Conservation (phyloP, 192 early-diverging fungal genomes). For the Phycomyces blakesleeanus region DNA sequence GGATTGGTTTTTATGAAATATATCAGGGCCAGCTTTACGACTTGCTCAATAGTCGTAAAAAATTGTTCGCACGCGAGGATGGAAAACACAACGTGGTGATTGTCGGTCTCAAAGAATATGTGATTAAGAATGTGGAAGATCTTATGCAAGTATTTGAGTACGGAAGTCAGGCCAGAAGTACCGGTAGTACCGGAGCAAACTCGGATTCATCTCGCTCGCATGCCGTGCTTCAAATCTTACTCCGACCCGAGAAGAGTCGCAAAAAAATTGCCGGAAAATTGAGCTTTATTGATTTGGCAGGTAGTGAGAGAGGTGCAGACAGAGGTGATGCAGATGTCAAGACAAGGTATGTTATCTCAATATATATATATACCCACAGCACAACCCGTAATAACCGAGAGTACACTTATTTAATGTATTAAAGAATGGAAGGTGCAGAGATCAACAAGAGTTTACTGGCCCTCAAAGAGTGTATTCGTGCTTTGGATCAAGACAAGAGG, state of each 20-base stretch:
- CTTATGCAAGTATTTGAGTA: slow-evolving; percentile 94
- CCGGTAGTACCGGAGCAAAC: slow-evolving; percentile 95
- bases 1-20: slow-evolving; percentile 95
- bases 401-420: too few species aligned
- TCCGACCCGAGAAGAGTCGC: slow-evolving; percentile 65
- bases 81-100: slow-evolving; percentile 94
- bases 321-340: slow-evolving; percentile 90
- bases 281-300: slow-evolving; percentile 97
- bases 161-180: slow-evolving; percentile 85
- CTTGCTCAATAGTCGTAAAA: slow-evolving; percentile 86
- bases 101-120: slow-evolving; percentile 80
- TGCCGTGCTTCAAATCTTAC: slow-evolving; percentile 90
- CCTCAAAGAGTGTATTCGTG: slow-evolving; percentile 97
- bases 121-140: slow-evolving; percentile 78
- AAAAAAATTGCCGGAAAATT: slow-evolving; percentile 77
- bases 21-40: slow-evolving; percentile 97
- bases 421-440: slow-evolving; percentile 94
- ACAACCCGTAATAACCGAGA: too few species aligned
- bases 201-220: slow-evolving; percentile 97
- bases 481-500: slow-evolving; percentile 89
- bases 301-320: slow-evolving; percentile 96
- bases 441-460: slow-evolving; percentile 99
- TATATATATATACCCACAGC: neutral
- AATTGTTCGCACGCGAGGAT: slow-evolving; percentile 93
- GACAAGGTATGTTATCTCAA: slow-evolving; percentile 60